Evolutionary conservation across 164 flowering plant genomes (phyloP), one percentile per base, ranked within the genome.

Genomic region (Tinospora cordifolia): DNA sequence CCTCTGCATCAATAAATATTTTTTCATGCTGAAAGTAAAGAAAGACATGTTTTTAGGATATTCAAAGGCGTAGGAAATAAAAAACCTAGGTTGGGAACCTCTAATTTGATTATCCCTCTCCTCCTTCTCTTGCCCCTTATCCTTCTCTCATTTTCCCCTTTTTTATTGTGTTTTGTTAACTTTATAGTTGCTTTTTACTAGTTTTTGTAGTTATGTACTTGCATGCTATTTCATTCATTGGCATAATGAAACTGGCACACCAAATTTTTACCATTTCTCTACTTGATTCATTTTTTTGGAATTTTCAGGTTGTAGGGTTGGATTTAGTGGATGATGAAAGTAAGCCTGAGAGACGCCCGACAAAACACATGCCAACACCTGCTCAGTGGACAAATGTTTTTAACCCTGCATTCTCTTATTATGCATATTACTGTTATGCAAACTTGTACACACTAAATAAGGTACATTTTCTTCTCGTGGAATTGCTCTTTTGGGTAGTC

Each of bases 261-360:
- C 22, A 11, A 67, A 26, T 21, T 26, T 60, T 47, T 67, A 22
- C 15, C 34, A 24, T 2, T 0, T 36, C 13, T 57, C 38, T 19
- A 38, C 27, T n/a, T 69, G 14, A 58, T 51, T 68, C 24, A 27
- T 68, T 22, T 34, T 68, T 51, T 68, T 30, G 41, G 41, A 30
- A 1, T 68, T 73, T 76, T 62, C 80, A 93, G 98, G 97, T 93
- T 78, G 98, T 93, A 70, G 97, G 98, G 40, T 77, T 93, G 63
- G 98, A 93, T 84, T 83, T 95, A 80, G 99, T 95, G 73, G 99
- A 95, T 87, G 99, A 95, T 79, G 99, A 95, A 78, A 95, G 98
- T 79, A 95, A 92, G 79, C 97, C 99, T 71, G 99, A 95, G 80
- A 87, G 99, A 69, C 92, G 98, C 59, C 99, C 99, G 21, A 95